Base-by-base conservation (phyloP, 345 rosid genomes). In the Schrenkiella parvula region DNA sequence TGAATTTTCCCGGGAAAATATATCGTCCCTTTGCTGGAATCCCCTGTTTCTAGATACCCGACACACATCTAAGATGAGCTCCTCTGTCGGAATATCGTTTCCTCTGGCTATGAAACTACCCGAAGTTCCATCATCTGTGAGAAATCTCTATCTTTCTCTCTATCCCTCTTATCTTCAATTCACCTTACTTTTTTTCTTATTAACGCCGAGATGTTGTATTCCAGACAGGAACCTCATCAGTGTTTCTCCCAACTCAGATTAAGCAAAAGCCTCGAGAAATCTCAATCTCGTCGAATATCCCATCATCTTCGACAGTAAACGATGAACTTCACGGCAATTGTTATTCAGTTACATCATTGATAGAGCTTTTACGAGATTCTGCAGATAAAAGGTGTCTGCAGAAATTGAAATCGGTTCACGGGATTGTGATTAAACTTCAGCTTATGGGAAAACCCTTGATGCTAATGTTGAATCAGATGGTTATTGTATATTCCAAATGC, bases 401-500 rank as follows among this genome's bases (percentile, higher is more conserved):
- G 47, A 77, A 59, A 58, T 31, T 76, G 37, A 76, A 71, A 71
- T 39, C 73, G 4, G 57, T 83, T 37, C 86, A 79, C 34, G 81
- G 82, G 4, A 18, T 66, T 37, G 17, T 80, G n/a, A 35, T 71
- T 2, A 83, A 74, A 65, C 60, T 72, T 22, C 37, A 13, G 1
- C 35, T 79, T 29, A 48, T 4, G 3, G 77, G 43, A 0, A 70
- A 61, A 15, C 42, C 64, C 13, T 57, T 80, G 53, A 57, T 75
- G 54, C 23, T 78, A 10, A 8, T 81, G 70, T 51, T 73, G 70
- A 80, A 81, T 54, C 85, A 78, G 22, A 28, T 74, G 26, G 77
- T 71, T 28, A 46, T 71, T 59, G 65, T 78, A 0, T 79, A 77
- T 60, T 80, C 83, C 0, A 84, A 77, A 76, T 66, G 79, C 73